These are phyloP conservation scores for Haberlea rhodopensis DNA, from an alignment of 257 asterid species.

Conservation along the genomic window DNA sequence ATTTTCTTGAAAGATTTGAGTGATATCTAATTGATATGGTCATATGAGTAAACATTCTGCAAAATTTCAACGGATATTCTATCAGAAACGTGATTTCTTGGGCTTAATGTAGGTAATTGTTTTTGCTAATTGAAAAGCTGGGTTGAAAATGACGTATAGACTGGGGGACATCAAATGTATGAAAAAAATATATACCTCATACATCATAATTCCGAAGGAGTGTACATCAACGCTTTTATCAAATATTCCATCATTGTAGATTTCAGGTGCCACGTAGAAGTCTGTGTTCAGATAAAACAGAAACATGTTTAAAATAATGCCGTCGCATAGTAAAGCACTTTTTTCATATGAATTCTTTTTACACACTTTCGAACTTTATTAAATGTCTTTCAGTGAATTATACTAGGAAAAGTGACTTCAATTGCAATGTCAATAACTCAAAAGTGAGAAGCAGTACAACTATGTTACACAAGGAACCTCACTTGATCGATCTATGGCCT, in stretches of 20 bases:
- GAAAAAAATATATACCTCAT: too few relatives aligned
- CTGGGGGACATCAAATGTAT: too few relatives aligned
- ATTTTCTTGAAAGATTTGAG: too few relatives aligned
- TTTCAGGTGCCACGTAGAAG: slow-evolving; percentile 80
- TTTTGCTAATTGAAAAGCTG: too few relatives aligned
- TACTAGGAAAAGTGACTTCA: neutral
- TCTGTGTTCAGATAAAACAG: slow-evolving; percentile 36
- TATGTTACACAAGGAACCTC: slow-evolving; percentile 30
- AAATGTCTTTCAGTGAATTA: neutral
- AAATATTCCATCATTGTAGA: slow-evolving; percentile 59
- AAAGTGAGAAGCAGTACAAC: slow-evolving; percentile 1
- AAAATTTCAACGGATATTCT: too few relatives aligned
- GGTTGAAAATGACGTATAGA: too few relatives aligned
- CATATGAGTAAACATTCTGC: too few relatives aligned
- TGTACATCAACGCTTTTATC: slow-evolving; percentile 86
- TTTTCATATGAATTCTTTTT: too few relatives aligned
- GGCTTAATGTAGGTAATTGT: too few relatives aligned
- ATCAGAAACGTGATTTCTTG: too few relatives aligned
- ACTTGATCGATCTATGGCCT: slow-evolving; percentile 74
- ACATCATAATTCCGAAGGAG: slow-evolving; percentile 77
- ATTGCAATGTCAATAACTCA: neutral
- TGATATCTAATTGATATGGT: too few relatives aligned
- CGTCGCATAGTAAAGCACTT: neutral
- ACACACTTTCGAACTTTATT: neutral
- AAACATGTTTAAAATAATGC: slow-evolving; percentile 2